Conservation (phyloP, 495 filamentous ascomycete species). For the Hypoxylon lienhwacheense region DNA sequence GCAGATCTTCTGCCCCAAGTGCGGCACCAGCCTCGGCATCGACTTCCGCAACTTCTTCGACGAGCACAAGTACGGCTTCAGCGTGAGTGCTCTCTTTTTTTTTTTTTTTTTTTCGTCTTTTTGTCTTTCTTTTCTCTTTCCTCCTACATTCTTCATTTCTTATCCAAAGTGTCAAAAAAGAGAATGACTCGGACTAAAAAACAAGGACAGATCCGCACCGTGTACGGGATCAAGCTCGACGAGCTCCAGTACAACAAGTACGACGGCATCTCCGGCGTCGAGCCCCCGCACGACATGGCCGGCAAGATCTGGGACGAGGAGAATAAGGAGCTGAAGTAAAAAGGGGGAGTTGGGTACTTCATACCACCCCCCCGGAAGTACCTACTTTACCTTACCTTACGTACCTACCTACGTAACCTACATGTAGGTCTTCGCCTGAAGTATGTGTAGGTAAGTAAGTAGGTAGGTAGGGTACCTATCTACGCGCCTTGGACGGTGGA, state of each 20-base stretch:
- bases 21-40: constrained; percentile 40
- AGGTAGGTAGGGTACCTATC: too few relatives aligned
- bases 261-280: constrained; percentile 26
- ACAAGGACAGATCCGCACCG: constrained; percentile 26
- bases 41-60: constrained; percentile 28
- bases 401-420: too few relatives aligned
- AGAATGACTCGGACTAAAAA: neutral
- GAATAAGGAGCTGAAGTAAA: constrained; percentile 28
- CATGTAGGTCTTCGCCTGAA: too few relatives aligned
- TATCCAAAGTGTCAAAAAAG: too few relatives aligned
- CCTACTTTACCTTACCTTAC: too few relatives aligned
- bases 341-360: too few relatives aligned
- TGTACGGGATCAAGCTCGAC: constrained; percentile 35
- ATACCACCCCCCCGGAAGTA: too few relatives aligned
- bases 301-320: constrained; percentile 36
- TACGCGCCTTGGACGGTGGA: too few relatives aligned
- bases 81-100: constrained; percentile 19
- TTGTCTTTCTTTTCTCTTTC: neutral
- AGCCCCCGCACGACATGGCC: constrained; percentile 31
- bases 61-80: constrained; percentile 36
- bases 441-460: too few relatives aligned
- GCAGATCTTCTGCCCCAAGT: constrained; percentile 42
- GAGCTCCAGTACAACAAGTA: constrained; percentile 28
- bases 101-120: neutral
- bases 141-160: too few relatives aligned